Percentiles rank a stretch among this genome's conserved stretches.
Conservation (phyloP, 495 filamentous ascomycete species). For the Clavariopsis aquatica region DNA sequence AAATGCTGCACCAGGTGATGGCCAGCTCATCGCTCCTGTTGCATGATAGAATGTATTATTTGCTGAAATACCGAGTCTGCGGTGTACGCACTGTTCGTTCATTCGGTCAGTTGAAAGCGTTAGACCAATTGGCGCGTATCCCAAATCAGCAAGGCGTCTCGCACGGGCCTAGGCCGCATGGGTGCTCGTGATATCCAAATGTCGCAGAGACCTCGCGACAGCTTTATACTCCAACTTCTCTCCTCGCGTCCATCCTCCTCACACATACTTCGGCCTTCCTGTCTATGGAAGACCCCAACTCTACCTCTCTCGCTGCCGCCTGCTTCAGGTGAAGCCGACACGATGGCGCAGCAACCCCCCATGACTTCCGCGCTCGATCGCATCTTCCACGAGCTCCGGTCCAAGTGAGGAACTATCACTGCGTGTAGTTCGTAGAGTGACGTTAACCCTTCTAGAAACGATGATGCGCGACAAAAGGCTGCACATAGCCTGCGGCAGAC, state of each 20-base stretch:
- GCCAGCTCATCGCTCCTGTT: not conserved
- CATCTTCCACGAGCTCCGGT: slow-evolving; percentile 42
- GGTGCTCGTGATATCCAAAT: slow-evolving; percentile 2
- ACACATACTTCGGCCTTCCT: slow-evolving; percentile 3
- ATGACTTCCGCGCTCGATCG: slow-evolving; percentile 32
- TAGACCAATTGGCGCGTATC: too few relatives aligned
- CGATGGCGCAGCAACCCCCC: slow-evolving; percentile 33
- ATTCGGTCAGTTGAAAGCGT: not conserved
- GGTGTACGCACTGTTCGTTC: not conserved
- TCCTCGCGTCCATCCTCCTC: not conserved
- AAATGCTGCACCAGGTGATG: not conserved
- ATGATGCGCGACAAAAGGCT: slow-evolving; percentile 39
- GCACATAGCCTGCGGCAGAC: slow-evolving; percentile 36
- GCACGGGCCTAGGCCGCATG: not conserved
- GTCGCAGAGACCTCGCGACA: slow-evolving; percentile 1
- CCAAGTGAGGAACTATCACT: slow-evolving; percentile 37
- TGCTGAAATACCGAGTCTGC: not conserved
- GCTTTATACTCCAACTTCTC: slow-evolving; percentile 1
- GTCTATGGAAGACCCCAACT: slow-evolving; percentile 27
- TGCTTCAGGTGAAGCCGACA: slow-evolving; percentile 33
- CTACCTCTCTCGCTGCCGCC: slow-evolving; percentile 16
- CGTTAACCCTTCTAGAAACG: slow-evolving; percentile 36
- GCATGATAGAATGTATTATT: slow-evolving; percentile 4
- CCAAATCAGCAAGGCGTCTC: not conserved
- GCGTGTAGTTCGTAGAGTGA: not conserved